Conservation (phyloP, 805 yeast genomes). For the Suhomyces kilbournensis region DNA sequence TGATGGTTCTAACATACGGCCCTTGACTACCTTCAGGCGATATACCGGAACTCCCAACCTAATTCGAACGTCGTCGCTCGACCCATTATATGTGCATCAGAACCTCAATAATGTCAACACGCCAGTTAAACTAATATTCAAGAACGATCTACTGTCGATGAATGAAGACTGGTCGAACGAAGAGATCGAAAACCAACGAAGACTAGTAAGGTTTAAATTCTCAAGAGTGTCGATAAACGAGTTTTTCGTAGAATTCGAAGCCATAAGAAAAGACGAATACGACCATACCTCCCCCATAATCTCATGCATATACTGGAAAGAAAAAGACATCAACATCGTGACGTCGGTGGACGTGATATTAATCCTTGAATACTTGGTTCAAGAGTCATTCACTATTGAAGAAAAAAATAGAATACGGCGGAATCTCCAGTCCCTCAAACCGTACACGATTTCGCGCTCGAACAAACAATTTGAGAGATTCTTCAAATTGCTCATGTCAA, state of each 20-base stretch:
- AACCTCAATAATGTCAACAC: conserved; percentile 19
- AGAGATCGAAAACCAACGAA: conserved; percentile 41
- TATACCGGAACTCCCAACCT: conserved; percentile 6
- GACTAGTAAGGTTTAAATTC: conserved; percentile 49
- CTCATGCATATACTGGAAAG: conserved; percentile 59
- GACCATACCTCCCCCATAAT: conserved; percentile 45
- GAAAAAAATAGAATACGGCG: conserved; percentile 70
- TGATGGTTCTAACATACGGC: neutral
- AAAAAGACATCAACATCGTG: conserved; percentile 45
- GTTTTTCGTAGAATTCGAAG: conserved; percentile 32
- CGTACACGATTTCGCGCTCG: conserved; percentile 55
- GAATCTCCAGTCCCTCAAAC: conserved; percentile 61
- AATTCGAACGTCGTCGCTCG: conserved; percentile 23
- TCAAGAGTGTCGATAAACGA: conserved; percentile 31
- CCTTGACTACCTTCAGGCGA: neutral
- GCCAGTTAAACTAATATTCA: conserved; percentile 27
- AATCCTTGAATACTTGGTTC: conserved; percentile 55
- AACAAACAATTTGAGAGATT: conserved; percentile 23
- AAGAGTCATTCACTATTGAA: conserved; percentile 55
- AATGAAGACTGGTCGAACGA: conserved; percentile 45
- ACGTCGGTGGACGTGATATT: conserved; percentile 65
- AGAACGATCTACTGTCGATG: conserved; percentile 34
- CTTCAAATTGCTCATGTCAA: conserved; percentile 51
- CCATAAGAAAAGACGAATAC: conserved; percentile 34
- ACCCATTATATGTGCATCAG: conserved; percentile 18